Conservation (phyloP, 495 filamentous ascomycete genomes). For the Lasiosphaeria miniovina region DNA sequence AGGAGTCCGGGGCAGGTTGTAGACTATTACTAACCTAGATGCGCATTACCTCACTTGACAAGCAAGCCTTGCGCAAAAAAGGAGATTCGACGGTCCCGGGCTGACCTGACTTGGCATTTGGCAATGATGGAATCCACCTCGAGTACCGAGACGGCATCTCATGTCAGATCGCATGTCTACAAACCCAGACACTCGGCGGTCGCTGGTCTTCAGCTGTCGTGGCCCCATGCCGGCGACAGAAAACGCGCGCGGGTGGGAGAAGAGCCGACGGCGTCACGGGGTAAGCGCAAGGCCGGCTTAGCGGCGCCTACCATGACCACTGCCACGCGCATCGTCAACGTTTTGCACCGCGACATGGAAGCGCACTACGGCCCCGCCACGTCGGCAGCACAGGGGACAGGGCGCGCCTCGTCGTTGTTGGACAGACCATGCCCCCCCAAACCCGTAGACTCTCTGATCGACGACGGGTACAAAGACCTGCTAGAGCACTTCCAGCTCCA, state of each 20-base stretch:
- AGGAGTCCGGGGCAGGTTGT: too few relatives aligned
- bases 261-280: background rate
- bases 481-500: background rate
- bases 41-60: too few relatives aligned
- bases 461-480: background rate
- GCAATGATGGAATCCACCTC: too few relatives aligned
- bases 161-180: too few relatives aligned
- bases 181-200: too few relatives aligned
- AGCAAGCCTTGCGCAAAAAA: too few relatives aligned
- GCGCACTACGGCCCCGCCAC: constrained; percentile 18
- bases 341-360: constrained; percentile 25
- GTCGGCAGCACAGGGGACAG: constrained; percentile 9
- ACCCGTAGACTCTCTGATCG: too few relatives aligned
- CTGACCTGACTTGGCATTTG: too few relatives aligned
- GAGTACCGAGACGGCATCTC: too few relatives aligned
- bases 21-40: too few relatives aligned
- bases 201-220: constrained; percentile 33
- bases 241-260: constrained; percentile 26
- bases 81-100: too few relatives aligned
- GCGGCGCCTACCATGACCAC: constrained; percentile 5
- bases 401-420: constrained; percentile 1
- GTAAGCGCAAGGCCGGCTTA: background rate
- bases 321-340: constrained; percentile 18
- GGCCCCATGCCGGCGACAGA: constrained; percentile 27
- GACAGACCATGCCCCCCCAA: too few relatives aligned